phyloP scores from a whole-genome alignment of 2,329 filamentous ascomycete genomes.

The Didymella sp. region DNA sequence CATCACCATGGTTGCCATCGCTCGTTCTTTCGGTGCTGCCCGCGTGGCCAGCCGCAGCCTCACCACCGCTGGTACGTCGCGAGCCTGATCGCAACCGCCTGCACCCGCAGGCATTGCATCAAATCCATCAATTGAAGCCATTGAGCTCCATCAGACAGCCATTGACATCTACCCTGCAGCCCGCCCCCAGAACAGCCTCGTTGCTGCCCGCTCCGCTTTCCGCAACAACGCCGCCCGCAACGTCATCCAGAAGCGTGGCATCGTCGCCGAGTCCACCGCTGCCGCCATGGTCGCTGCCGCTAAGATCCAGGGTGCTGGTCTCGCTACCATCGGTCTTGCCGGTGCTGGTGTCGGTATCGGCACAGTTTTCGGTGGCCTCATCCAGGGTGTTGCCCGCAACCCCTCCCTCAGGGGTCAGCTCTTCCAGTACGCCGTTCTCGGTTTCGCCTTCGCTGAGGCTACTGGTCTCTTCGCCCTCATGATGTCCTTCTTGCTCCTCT shows the following conservation, averaged over 20 bases:
- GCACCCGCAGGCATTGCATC: constrained; percentile 45
- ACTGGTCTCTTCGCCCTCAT: constrained; percentile 70
- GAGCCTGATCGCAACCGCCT: constrained; percentile 26
- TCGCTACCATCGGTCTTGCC: constrained; percentile 87
- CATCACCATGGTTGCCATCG: constrained; percentile 52
- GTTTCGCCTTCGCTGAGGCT: constrained; percentile 94
- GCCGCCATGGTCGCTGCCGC: constrained; percentile 53
- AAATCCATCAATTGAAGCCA: constrained; percentile 28
- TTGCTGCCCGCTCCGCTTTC: constrained; percentile 51
- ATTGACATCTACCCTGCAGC: constrained; percentile 46
- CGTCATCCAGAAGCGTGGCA: constrained; percentile 51
- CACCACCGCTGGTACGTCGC: constrained; percentile 48
- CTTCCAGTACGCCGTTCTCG: constrained; percentile 94
- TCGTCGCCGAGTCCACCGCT: constrained; percentile 53
- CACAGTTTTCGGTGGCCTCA: constrained; percentile 89
- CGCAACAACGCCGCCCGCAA: constrained; percentile 51
- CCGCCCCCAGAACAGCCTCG: constrained; percentile 49
- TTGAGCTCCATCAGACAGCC: constrained; percentile 41
- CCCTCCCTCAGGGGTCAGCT: constrained; percentile 92
- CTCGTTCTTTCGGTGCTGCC: constrained; percentile 51
- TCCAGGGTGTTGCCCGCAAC: constrained; percentile 92
- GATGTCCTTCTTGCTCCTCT: constrained; percentile 55
- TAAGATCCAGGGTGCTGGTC: constrained; percentile 54
- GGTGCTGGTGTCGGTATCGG: constrained; percentile 95
- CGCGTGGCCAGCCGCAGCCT: constrained; percentile 51